Evolutionary conservation across 352 stramenopile species (phyloP).

Genomic region (Paralagenidium karlingii): DNA sequence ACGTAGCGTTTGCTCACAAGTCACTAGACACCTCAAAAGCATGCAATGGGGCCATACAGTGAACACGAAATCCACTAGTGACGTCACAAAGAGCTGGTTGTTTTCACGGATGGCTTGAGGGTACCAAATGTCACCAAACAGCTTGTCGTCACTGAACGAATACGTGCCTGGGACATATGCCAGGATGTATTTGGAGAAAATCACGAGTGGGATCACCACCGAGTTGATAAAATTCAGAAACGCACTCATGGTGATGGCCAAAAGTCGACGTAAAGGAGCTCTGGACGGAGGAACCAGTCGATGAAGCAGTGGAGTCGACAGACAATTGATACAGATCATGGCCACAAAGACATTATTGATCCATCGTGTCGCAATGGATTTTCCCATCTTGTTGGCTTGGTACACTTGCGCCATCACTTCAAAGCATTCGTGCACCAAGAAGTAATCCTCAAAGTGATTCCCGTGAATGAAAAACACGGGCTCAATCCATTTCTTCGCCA

Average conservation of each 20-base stretch:
- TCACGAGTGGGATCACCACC: too few species aligned
- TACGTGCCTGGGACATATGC: constrained; percentile 14
- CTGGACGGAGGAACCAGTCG: too few species aligned
- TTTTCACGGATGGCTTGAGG: constrained; percentile 29
- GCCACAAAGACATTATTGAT: constrained; percentile 8
- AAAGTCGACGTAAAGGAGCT: too few species aligned
- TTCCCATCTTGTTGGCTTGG: constrained; percentile 5
- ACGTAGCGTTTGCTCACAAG: too few species aligned
- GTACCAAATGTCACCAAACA: constrained; percentile 30
- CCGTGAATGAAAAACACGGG: too few species aligned
- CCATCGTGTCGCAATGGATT: constrained; percentile 4
- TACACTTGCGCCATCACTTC: constrained; percentile 4
- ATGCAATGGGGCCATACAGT: constrained; percentile 20
- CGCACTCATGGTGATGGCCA: too few species aligned
- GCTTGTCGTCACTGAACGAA: constrained; percentile 14
- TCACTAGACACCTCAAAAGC: too few species aligned
- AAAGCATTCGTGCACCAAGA: constrained; percentile 1
- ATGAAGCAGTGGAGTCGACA: constrained; percentile 11
- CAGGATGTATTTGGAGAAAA: constrained; percentile 14
- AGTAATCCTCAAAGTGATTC: neutral
- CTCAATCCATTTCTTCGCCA: too few species aligned
- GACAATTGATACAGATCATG: constrained; percentile 12
- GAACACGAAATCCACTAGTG: constrained; percentile 9
- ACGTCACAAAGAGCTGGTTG: constrained; percentile 20
- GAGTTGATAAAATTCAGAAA: too few species aligned